Evolutionary conservation across 768 basidiomycete species (phyloP), one percentile per base, ranked within the genome.

Genomic region (Fomitopsis serialis): DNA sequence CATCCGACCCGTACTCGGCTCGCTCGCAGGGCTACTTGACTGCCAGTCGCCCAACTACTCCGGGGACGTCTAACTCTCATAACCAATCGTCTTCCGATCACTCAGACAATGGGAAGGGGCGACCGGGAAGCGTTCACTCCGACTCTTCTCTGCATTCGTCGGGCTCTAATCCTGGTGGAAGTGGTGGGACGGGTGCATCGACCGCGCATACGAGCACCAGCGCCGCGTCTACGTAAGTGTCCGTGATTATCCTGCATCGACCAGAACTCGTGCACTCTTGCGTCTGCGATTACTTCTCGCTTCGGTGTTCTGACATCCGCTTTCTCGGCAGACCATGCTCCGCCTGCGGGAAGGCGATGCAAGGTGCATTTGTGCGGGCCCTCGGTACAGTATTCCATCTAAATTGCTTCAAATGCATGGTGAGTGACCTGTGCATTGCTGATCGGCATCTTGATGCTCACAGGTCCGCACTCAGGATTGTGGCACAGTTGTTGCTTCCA

Each of bases 401-500:
- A n/a, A 89, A 91, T 61, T 99, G 97, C 74, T 99, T 99, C 81
- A 90, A 91, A 64, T 99, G 97, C 78, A 81, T 92, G 81, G 96
- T 97, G 63, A 60, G 88, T 74, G 50, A 24, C 40, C 35, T 57
- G 46, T 48, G 15, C 23, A 35, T 45, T 13, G 46, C 55, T 34
- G 37, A 50, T 54, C 56, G 21, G 48, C 10, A 40, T 54, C 58
- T 42, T 52, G 56, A 57, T 56, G 48, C 21, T 45, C 10, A 27
- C 25, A 27, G 25, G 3, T 25, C 7, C 24, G 52, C 49, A 34
- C 56, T 13, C 46, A 98, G 96, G 97, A 99, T 67, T 99, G 97
- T 65, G 88, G 91, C 61, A 86, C 89, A 63, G 89, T 98, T 45
- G 97, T 99, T 42, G 97, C 97, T 25, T 89, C 90, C 56, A 99